Evolutionary conservation across 177 flowering plant species (phyloP).

Genomic region (Tripterygium wilfordii): DNA sequence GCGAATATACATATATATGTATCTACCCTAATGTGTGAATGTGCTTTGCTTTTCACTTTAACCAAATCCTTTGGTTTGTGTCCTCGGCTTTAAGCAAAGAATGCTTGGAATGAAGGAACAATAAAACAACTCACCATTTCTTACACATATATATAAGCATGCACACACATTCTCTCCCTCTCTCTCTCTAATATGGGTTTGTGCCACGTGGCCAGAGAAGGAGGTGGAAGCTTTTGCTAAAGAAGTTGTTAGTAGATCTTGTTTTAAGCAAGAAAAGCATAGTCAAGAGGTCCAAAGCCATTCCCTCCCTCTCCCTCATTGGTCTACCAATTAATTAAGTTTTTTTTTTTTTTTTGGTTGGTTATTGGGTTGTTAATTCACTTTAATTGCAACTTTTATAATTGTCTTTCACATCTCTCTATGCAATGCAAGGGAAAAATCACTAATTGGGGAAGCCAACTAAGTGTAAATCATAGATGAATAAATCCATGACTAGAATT

Average conservation of each 20-base stretch:
- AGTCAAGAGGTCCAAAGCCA: constrained; percentile 51
- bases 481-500: too few species aligned
- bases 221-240: constrained; percentile 22
- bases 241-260: constrained; percentile 32
- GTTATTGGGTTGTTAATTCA: too few species aligned
- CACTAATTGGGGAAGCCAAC: too few species aligned
- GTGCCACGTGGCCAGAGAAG: constrained; percentile 19
- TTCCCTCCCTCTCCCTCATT: constrained; percentile 3
- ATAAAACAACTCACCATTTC: constrained; percentile 16
- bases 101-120: constrained; percentile 30
- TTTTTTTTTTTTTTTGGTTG: too few species aligned
- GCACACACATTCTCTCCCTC: background rate
- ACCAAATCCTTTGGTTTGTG: constrained; percentile 11
- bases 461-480: too few species aligned
- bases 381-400: constrained; percentile 10
- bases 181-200: background rate
- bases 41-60: constrained; percentile 7
- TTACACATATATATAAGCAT: too few species aligned
- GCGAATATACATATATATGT: too few species aligned
- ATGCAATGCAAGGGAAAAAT: too few species aligned
- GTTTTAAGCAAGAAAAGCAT: constrained; percentile 51
- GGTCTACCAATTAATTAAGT: background rate
- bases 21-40: background rate
- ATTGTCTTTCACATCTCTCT: constrained; percentile 7
- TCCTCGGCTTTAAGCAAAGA: constrained; percentile 40